These are phyloP conservation scores for Dendrocalamus latiflorus DNA, from an alignment of 202 grass and related monocot species.

Conservation along the genomic window DNA sequence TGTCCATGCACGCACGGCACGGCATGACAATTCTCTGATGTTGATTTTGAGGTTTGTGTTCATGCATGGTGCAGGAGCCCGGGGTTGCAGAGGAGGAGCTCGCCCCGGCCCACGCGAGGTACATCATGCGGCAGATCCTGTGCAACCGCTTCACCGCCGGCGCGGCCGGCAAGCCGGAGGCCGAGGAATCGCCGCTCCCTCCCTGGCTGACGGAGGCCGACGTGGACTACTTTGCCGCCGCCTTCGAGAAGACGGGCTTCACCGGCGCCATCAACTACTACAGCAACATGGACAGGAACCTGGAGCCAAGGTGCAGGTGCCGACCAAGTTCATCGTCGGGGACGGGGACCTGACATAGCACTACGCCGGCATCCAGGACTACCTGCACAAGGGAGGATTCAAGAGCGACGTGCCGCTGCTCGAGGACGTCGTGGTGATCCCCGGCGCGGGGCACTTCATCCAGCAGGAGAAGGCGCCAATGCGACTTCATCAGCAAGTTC, in stretches of 20 bases:
- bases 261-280: conserved; percentile 61
- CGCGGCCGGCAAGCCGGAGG: too few relatives aligned
- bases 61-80: conserved; percentile 28
- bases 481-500: too few relatives aligned
- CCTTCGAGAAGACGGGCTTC: conserved; percentile 58
- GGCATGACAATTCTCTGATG: too few relatives aligned
- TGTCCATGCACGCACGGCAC: too few relatives aligned
- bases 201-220: too few relatives aligned
- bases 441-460: too few relatives aligned
- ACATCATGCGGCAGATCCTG: conserved; percentile 18
- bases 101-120: conserved; percentile 12
- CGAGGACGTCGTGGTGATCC: too few relatives aligned
- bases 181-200: too few relatives aligned
- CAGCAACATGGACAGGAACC: conserved; percentile 58
- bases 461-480: too few relatives aligned
- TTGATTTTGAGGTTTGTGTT: too few relatives aligned
- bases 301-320: conserved; percentile 38
- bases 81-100: conserved; percentile 56
- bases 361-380: conserved; percentile 53
- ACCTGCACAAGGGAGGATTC: conserved; percentile 48
- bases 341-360: conserved; percentile 61
- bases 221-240: too few relatives aligned
- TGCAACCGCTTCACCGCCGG: background rate
- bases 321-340: conserved; percentile 59
- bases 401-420: too few relatives aligned